A percentile compares a stretch with the other conserved stretches of the same genome.
Conservation (phyloP, 306 rosid genomes). For the Malus asiatica region DNA sequence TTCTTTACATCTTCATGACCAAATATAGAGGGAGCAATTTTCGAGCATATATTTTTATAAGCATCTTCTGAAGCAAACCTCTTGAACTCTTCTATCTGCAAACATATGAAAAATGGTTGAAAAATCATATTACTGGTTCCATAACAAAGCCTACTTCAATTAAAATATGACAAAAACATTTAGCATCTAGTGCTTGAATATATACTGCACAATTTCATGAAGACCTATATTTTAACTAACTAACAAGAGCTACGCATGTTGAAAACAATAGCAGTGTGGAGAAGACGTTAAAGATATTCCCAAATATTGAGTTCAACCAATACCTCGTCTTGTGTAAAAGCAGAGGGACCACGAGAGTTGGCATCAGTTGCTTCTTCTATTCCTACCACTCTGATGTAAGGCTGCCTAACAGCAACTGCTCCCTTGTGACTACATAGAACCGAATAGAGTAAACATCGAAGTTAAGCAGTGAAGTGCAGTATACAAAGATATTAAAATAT, state of each 20-base stretch:
- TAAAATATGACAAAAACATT: neutral
- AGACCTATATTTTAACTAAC: neutral
- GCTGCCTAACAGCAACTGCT: constrained; percentile 95
- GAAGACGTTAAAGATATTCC: neutral
- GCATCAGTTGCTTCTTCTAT: constrained; percentile 75
- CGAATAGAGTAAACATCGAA: constrained; percentile 3
- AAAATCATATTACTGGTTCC: neutral
- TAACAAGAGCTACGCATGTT: too few relatives aligned
- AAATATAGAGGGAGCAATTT: constrained; percentile 92
- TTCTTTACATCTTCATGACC: constrained; percentile 91
- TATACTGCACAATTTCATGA: neutral
- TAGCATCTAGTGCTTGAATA: neutral
- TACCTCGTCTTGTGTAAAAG: constrained; percentile 73
- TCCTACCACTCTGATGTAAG: constrained; percentile 93
- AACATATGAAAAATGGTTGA: neutral
- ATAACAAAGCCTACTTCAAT: neutral
- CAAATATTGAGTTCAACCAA: constrained; percentile 11
- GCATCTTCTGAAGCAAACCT: constrained; percentile 81
- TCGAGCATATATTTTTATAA: constrained; percentile 76
- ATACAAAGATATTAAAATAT: constrained; percentile 1
- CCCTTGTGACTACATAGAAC: constrained; percentile 65
- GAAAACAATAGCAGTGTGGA: neutral
- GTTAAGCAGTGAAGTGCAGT: neutral
- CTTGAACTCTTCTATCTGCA: constrained; percentile 88
- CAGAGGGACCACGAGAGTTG: constrained; percentile 63